Base-by-base conservation (phyloP, 805 yeast species). In the Monosporozyma aquatica region DNA sequence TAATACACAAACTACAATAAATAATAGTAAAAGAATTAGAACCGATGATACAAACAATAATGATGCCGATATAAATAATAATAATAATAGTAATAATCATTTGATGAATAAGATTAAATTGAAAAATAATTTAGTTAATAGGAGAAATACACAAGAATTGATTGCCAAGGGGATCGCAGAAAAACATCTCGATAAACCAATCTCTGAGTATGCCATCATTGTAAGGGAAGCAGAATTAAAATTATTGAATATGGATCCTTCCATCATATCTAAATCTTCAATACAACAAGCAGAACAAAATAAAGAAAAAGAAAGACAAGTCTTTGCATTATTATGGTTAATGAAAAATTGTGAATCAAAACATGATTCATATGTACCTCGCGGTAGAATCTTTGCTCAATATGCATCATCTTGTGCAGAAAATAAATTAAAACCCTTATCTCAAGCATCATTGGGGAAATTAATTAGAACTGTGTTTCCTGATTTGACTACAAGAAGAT, bases 261-360 rank as follows among this genome's bases (percentile, higher is more conserved):
- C 59, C 24, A 47, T 55, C 7, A 55, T 56, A 23, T 45, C 59
- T 15, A 55, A 58, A 47, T 48, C 64, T 10, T 47, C 55, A 13
- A 48, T 55, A 23, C 61, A 52, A 41, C 42, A 48, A 43, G 58
- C 58, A 42, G 67, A 66, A 47, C 64, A 58, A 39, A 54, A 51
- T 24, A 68, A 67, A 38, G 86, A 81, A 51, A 68, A 76, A 43
- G 82, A 77, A 53, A 71, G 80, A 41, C 96, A 86, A 59, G 67
- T 84, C 1, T 84, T 85, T 60, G 95, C 89, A 10, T 73, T 86
- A 75, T 75, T 82, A 3, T 85, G 94, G 84, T 67, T 87, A 34
- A 68, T 81, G 64, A 76, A 78, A 52, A 70, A 78, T 21, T 86
- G 84, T 51, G 72, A 71, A 45, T 54, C 69, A 5, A 60, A 69